These are phyloP conservation scores for Entomortierella parvispora DNA, from an alignment of 192 early-diverging fungal genomes.

Conservation along the genomic window DNA sequence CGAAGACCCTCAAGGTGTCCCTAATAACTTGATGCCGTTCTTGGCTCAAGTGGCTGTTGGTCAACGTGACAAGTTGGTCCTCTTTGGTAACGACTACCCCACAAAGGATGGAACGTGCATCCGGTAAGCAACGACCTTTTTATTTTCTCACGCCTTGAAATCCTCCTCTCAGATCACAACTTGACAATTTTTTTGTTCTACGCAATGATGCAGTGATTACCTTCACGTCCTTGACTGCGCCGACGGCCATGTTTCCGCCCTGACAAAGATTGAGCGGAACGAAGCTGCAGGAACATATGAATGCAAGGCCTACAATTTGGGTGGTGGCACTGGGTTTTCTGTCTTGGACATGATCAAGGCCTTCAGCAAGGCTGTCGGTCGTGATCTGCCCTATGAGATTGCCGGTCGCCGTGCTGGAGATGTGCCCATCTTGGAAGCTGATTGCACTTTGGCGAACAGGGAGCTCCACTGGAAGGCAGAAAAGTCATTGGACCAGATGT, in stretches of 20 bases:
- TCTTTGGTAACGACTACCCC: constrained; percentile 93
- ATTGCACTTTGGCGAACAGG: constrained; percentile 56
- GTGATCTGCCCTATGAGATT: constrained; percentile 78
- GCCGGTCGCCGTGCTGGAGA: constrained; percentile 61
- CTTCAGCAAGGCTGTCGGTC: constrained; percentile 82
- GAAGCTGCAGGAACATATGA: constrained; percentile 37
- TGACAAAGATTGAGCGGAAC: constrained; percentile 76
- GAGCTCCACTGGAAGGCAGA: constrained; percentile 62
- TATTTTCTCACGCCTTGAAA: not conserved
- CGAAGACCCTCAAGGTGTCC: constrained; percentile 86
- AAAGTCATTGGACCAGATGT: constrained; percentile 63
- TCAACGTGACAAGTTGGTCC: constrained; percentile 79
- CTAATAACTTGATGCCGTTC: constrained; percentile 92
- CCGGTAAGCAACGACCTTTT: constrained; percentile 18
- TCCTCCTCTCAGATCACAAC: not conserved
- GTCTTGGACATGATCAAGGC: constrained; percentile 92
- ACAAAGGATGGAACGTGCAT: constrained; percentile 89
- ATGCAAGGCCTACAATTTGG: constrained; percentile 89
- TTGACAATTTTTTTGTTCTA: not conserved
- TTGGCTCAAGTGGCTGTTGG: constrained; percentile 90
- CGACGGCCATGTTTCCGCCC: constrained; percentile 85
- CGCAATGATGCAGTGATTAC: constrained; percentile 78
- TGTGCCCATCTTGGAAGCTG: constrained; percentile 59
- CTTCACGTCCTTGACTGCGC: constrained; percentile 96
- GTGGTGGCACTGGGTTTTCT: constrained; percentile 88